Percentiles rank a stretch among this genome's conserved stretches.
Evolutionary conservation across 2,329 filamentous ascomycete genomes (phyloP).

Genomic region (Fusarium sp.): DNA sequence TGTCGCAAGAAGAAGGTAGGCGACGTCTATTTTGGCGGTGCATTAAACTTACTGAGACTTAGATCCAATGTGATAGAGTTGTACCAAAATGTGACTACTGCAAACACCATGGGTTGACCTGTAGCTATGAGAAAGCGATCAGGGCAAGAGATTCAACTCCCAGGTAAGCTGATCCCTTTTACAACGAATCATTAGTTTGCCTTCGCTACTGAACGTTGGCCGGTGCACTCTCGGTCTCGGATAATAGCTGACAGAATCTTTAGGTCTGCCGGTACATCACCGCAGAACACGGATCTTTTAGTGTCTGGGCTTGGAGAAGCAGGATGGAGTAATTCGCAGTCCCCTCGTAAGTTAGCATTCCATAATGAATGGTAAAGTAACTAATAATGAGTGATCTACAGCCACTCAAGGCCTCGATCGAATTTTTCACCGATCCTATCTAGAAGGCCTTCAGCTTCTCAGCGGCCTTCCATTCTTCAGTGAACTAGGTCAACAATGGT

Average conservation of each 20-base stretch:
- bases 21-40: fast-evolving
- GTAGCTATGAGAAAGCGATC: background rate
- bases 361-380: too few species aligned
- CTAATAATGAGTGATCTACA: fast-evolving
- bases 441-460: background rate
- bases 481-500: background rate
- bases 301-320: fast-evolving
- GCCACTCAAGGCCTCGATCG: fast-evolving
- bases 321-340: fast-evolving
- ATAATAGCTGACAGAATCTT: background rate
- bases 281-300: fast-evolving
- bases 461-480: background rate
- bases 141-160: background rate
- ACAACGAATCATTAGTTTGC: too few species aligned
- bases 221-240: too few species aligned
- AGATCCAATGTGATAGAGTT: constrained; percentile 15
- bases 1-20: constrained; percentile 13
- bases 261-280: background rate
- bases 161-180: background rate
- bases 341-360: background rate
- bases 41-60: fast-evolving
- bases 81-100: constrained; percentile 20
- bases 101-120: background rate
- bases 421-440: background rate
- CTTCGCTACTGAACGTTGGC: too few species aligned